Base-by-base conservation (phyloP, 768 basidiomycete species). In the Phylloporus rhodoxanthus region DNA sequence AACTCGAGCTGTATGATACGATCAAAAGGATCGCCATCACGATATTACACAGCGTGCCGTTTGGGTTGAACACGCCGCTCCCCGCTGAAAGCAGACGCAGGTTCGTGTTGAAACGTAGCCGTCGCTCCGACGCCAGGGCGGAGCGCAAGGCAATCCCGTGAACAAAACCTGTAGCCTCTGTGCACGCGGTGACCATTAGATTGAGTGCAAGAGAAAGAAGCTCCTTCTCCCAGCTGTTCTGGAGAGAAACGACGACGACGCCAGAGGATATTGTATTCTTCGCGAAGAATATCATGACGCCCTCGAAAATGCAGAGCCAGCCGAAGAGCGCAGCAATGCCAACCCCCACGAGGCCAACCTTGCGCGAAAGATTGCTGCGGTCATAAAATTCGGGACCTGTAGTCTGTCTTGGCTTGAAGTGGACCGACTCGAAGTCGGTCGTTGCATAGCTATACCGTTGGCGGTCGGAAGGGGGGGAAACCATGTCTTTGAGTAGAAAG, bases 121-220 rank as follows among this genome's bases (percentile, higher is more conserved):
- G 59, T 15, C 5, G 43, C 20, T 68, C 47, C 6, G 66, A 58
- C 5, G 65, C 52, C 38, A 68, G 51, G 8, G 58, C 58, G 14
- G 65, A 58, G 20, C 66, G 62, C 52, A 67, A 34, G 0, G 65
- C 55, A 32, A 65, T 57, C 38, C 48, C 53, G n/a, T 68, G 66
- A 10, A 54, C 56, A 14, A 60, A 58, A 3, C 66, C 67, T 7
- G 55, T 68, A 2, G 66, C 54, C 29, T 68, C 66, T 11, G 63
- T 67, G 25, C 66, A 67, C 5, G 50, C 32, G 0, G 59, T 50
- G 30, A 67, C 58, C 47, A 67, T 51, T 11, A 63, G 37, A n/a
- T 59, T 67, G 42, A 68, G 61, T 4, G 19, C 61, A 6, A 67
- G 54, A 32, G n/a, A 36, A 29, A 69, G 26, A 2, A 56, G 36